These are phyloP conservation scores for Boletus eberwhitei DNA, from an alignment of 768 basidiomycete genomes.

Conservation along the genomic window DNA sequence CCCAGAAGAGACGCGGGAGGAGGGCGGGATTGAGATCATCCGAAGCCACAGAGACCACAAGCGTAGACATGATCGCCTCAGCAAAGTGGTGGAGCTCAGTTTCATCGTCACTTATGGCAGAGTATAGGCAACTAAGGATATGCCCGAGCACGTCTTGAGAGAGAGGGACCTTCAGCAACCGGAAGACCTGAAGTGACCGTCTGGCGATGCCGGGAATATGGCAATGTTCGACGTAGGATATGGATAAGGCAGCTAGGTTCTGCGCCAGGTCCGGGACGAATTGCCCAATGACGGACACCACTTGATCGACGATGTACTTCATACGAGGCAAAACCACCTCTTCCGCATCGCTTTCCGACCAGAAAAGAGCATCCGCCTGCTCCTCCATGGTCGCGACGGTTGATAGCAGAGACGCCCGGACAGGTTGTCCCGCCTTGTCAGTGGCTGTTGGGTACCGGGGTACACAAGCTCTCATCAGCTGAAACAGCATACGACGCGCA, in stretches of 20 bases:
- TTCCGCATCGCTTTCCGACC: constrained; percentile 68
- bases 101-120: constrained; percentile 75
- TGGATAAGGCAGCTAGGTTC: constrained; percentile 75
- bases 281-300: constrained; percentile 66
- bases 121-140: constrained; percentile 78
- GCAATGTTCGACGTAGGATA: constrained; percentile 84
- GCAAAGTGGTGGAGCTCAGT: constrained; percentile 79
- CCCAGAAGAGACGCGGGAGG: constrained; percentile 87
- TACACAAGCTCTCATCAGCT: constrained; percentile 77
- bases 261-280: constrained; percentile 66
- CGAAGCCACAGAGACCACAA: constrained; percentile 57
- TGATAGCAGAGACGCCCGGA: constrained; percentile 47
- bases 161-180: constrained; percentile 70
- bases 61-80: constrained; percentile 74
- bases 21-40: constrained; percentile 57
- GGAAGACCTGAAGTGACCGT: constrained; percentile 87
- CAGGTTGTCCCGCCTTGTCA: constrained; percentile 51
- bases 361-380: constrained; percentile 55
- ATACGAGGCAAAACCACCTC: constrained; percentile 62
- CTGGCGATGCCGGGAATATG: constrained; percentile 83
- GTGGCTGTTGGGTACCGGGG: constrained; percentile 72
- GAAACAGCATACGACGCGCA: constrained; percentile 79
- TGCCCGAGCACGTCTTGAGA: constrained; percentile 71
- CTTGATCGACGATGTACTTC: constrained; percentile 59
- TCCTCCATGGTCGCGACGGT: constrained; percentile 54